These are phyloP conservation scores for Solanum stenotomum DNA, from an alignment of 257 asterid species.

Conservation along the genomic window DNA sequence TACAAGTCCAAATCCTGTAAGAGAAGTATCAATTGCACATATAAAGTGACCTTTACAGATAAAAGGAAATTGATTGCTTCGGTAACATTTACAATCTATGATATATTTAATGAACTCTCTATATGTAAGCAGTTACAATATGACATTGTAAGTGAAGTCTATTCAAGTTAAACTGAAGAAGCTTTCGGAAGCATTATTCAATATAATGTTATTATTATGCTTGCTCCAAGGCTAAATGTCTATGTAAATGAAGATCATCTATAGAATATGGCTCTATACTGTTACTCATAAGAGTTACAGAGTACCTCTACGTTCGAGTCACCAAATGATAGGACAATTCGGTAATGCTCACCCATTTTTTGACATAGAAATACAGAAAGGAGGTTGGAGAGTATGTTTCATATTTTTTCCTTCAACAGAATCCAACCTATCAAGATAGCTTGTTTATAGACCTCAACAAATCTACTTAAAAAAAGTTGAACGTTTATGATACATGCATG, in stretches of 20 bases:
- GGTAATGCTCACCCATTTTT: neutral
- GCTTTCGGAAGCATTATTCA: neutral
- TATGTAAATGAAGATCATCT: neutral
- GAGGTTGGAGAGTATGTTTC: neutral
- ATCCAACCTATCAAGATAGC: neutral
- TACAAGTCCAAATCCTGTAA: constrained; percentile 70
- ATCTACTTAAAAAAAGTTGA: neutral
- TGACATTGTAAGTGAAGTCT: neutral
- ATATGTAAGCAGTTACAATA: neutral
- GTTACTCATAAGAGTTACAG: neutral
- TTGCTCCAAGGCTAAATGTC: neutral
- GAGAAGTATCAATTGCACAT: neutral
- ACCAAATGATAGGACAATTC: neutral
- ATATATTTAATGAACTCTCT: neutral
- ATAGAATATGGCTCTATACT: neutral
- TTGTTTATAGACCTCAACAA: neutral
- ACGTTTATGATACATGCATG: neutral
- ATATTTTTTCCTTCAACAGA: neutral
- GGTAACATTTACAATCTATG: neutral
- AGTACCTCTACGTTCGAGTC: neutral
- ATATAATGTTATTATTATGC: neutral
- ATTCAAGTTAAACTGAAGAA: neutral
- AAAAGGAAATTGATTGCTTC: neutral
- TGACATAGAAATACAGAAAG: neutral
- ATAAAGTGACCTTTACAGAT: neutral